Base-by-base conservation (phyloP, 2,329 filamentous ascomycete genomes). In the Whalleya microplaca region DNA sequence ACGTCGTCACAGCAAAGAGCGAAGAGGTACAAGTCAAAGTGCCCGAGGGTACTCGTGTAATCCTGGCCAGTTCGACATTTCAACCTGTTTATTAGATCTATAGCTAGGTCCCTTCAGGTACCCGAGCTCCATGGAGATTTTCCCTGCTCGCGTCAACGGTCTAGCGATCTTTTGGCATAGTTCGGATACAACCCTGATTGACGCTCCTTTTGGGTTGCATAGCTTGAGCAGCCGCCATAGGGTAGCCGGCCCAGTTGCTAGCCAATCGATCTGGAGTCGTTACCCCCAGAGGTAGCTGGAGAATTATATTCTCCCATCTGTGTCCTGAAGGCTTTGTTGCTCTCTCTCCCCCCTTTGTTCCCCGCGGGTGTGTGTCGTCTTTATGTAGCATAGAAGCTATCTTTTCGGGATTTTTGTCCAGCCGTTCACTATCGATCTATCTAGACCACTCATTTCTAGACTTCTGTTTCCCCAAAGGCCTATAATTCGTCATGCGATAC, bases 201-300 rank as follows among this genome's bases (percentile, higher is more conserved):
- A 52, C 47, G 51, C 58, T 65, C 68, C 69, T 67, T 71, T 69
- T 64, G 56, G 64, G 62, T 62, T 65, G 67, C 69, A 69, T 69
- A 60, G 62, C 65, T 62, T 59, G 54, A 61, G 59, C 64, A 64
- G 61, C 63, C 64, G 62, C 67, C 66, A 64, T 66, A 63, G 58
- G 60, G 64, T 63, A 62, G 53, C 48, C 48, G 59, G 61, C 51
- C 56, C 58, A 63, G 56, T 55, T 59, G 58, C 45, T 49, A 59
- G 67, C 69, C 69, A 71, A 71, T 71, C 66, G 69, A 67, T 70
- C 64, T n/a, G 57, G 46, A 57, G 45, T 58, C 57, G 55, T 59
- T 54, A 54, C 53, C 51, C 45, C 44, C 47, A 37, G 64, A 58
- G 57, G 62, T 62, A 60, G 59, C 66, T 67, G 64, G 68, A 67